A percentile compares a stretch with the other conserved stretches of the same genome.
phyloP scores from a whole-genome alignment of 164 flowering plant genomes.

The Euptelea pleiosperma region DNA sequence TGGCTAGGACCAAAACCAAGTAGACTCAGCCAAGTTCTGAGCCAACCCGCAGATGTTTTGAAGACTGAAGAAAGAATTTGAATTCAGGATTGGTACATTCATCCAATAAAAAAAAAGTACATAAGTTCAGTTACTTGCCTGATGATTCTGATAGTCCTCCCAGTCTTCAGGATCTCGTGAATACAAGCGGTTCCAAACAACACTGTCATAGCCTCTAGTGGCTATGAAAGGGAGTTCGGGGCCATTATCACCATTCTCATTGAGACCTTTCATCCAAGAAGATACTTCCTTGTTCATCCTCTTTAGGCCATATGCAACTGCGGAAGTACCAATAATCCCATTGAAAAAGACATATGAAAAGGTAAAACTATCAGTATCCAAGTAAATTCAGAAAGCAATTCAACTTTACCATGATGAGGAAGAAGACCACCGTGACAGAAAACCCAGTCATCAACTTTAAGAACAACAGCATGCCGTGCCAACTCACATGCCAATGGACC shows the following conservation, averaged over 20 bases:
- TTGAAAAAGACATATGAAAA: neutral
- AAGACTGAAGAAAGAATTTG: neutral
- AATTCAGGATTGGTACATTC: neutral
- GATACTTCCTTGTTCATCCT: slow-evolving; percentile 87
- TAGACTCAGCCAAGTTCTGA: neutral
- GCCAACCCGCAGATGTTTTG: no score
- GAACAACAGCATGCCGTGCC: slow-evolving; percentile 76
- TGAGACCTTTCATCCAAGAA: slow-evolving; percentile 73
- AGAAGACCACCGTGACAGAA: slow-evolving; percentile 98
- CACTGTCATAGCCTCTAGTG: slow-evolving; percentile 91
- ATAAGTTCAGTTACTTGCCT: slow-evolving; percentile 41
- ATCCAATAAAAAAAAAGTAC: neutral
- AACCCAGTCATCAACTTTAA: slow-evolving; percentile 88
- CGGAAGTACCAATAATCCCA: slow-evolving; percentile 25
- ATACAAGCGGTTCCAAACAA: slow-evolving; percentile 93
- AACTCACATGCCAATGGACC: slow-evolving; percentile 85
- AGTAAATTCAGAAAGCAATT: neutral
- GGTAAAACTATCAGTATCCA: neutral
- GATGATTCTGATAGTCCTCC: slow-evolving; percentile 46
- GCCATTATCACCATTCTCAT: slow-evolving; percentile 29
- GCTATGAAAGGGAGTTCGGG: slow-evolving; percentile 71
- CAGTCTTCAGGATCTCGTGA: slow-evolving; percentile 62
- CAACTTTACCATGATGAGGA: slow-evolving; percentile 83
- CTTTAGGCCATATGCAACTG: slow-evolving; percentile 87
- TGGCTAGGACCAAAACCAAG: neutral